These are phyloP conservation scores for Middelhovenomyces tepae DNA, from an alignment of 805 yeast species.

Conservation along the genomic window DNA sequence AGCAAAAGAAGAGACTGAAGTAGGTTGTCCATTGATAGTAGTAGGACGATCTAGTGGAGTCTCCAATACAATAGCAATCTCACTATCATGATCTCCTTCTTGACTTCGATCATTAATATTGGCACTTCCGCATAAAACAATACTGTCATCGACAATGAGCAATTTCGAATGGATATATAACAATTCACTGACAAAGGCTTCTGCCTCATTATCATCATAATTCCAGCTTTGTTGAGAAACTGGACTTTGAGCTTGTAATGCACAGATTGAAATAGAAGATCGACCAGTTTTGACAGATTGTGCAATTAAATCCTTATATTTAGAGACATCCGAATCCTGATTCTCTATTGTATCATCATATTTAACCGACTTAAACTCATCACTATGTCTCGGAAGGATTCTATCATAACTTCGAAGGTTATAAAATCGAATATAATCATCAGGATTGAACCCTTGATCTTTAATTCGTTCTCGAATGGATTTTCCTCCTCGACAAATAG, in stretches of 20 bases:
- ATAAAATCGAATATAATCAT: slow-evolving; percentile 7
- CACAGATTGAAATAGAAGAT: slow-evolving; percentile 4
- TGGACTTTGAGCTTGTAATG: slow-evolving; percentile 4
- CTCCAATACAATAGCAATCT: slow-evolving; percentile 6
- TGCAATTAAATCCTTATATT: slow-evolving; percentile 1
- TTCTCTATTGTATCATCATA: slow-evolving; percentile 2
- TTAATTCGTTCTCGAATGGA: slow-evolving; percentile 6
- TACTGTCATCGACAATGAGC: slow-evolving; percentile 8
- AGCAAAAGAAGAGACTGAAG: slow-evolving; percentile 3
- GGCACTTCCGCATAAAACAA: slow-evolving; percentile 9
- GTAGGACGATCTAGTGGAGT: slow-evolving; percentile 3
- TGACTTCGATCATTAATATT: slow-evolving; percentile 9
- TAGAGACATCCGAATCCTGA: slow-evolving; percentile 1
- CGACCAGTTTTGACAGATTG: background rate
- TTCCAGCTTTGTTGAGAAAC: slow-evolving; percentile 5
- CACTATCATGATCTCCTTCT: slow-evolving; percentile 9
- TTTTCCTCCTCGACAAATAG: slow-evolving; percentile 8
- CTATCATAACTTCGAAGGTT: slow-evolving; percentile 8
- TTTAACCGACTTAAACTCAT: slow-evolving; percentile 1
- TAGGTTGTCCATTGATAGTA: slow-evolving; percentile 3
- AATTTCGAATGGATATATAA: slow-evolving; percentile 9
- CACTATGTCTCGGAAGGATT: slow-evolving; percentile 5
- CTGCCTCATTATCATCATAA: slow-evolving; percentile 5
- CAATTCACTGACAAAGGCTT: slow-evolving; percentile 8
- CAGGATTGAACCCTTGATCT: slow-evolving; percentile 8